Conservation (phyloP, 2,329 filamentous ascomycete species). For the Aspergillus novofumigatus region DNA sequence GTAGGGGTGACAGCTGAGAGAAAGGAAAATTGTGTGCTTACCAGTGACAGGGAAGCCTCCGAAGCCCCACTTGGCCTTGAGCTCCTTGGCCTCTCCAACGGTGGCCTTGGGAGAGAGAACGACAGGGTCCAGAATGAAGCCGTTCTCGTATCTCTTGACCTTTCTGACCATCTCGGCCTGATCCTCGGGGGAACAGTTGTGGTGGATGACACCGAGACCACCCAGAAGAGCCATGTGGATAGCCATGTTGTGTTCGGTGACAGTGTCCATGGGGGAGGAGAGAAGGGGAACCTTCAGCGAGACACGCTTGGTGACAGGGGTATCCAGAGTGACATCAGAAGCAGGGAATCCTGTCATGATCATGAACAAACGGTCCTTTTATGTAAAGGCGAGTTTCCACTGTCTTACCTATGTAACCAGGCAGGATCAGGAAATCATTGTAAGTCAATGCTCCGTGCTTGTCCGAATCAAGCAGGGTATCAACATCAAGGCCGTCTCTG, state of each 20-base stretch:
- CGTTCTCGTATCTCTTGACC: constrained; percentile 99
- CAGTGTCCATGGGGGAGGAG: constrained; percentile 98
- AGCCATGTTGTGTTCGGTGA: constrained; percentile 99
- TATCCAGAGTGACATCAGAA: constrained; percentile 80
- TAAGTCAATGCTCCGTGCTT: constrained; percentile 92
- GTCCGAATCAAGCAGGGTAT: constrained; percentile 84
- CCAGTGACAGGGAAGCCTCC: constrained; percentile 98
- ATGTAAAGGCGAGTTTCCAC: constrained; percentile 3
- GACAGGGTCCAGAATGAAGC: constrained; percentile 94
- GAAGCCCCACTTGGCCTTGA: constrained; percentile 98
- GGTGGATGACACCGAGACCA: constrained; percentile 80
- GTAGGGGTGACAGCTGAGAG: constrained; percentile 16
- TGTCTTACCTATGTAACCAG: constrained; percentile 80
- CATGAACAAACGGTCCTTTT: constrained; percentile 17
- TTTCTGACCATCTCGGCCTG: constrained; percentile 99
- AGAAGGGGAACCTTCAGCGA: constrained; percentile 93
- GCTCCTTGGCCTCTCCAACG: constrained; percentile 80
- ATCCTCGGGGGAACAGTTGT: constrained; percentile 97
- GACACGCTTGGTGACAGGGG: constrained; percentile 91
- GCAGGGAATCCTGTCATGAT: constrained; percentile 70
- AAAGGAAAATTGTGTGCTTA: constrained; percentile 51
- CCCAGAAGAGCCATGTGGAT: constrained; percentile 70
- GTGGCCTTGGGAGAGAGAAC: constrained; percentile 85
- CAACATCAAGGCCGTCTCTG: constrained; percentile 80
- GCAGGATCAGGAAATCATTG: constrained; percentile 96